Conservation (phyloP, 2,329 filamentous ascomycete species). For the Clarireedia sp. region DNA sequence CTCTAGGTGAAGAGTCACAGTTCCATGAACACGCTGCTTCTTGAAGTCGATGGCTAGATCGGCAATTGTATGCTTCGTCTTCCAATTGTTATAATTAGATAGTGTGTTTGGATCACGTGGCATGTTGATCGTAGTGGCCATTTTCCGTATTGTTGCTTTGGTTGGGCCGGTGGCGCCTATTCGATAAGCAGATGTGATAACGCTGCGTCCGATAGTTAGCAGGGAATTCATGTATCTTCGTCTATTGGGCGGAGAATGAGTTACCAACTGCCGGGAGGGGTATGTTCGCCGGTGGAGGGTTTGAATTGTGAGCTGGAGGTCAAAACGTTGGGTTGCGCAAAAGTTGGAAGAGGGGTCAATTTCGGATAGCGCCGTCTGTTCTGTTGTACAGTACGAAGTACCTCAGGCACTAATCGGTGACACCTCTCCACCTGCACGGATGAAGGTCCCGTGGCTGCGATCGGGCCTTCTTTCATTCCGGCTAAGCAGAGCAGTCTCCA, state of each 20-base stretch:
- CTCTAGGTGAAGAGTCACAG: slow-evolving; percentile 68
- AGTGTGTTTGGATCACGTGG: slow-evolving; percentile 78
- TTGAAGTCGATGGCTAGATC: slow-evolving; percentile 80
- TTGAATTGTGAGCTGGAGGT: too few species aligned
- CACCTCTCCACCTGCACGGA: too few species aligned
- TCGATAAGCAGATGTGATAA: slow-evolving; percentile 15
- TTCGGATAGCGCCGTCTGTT: too few species aligned
- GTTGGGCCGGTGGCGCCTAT: slow-evolving; percentile 4
- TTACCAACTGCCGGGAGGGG: neutral
- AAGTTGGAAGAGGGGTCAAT: too few species aligned
- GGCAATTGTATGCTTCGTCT: slow-evolving; percentile 74
- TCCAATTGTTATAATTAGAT: slow-evolving; percentile 85
- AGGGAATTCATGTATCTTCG: slow-evolving; percentile 8
- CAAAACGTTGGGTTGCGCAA: too few species aligned
- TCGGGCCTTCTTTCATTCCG: too few species aligned
- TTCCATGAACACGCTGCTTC: slow-evolving; percentile 66
- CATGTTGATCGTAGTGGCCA: slow-evolving; percentile 15
- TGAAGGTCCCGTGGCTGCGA: too few species aligned
- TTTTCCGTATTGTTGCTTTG: slow-evolving; percentile 16
- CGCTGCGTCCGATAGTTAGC: slow-evolving; percentile 14
- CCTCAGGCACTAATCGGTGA: too few species aligned
- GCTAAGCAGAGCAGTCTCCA: too few species aligned
- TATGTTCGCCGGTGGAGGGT: neutral
- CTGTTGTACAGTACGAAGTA: too few species aligned
- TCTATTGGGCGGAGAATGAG: neutral